Evolutionary conservation across 345 rosid species (phyloP).

Genomic region (Gossypium stocksii): DNA sequence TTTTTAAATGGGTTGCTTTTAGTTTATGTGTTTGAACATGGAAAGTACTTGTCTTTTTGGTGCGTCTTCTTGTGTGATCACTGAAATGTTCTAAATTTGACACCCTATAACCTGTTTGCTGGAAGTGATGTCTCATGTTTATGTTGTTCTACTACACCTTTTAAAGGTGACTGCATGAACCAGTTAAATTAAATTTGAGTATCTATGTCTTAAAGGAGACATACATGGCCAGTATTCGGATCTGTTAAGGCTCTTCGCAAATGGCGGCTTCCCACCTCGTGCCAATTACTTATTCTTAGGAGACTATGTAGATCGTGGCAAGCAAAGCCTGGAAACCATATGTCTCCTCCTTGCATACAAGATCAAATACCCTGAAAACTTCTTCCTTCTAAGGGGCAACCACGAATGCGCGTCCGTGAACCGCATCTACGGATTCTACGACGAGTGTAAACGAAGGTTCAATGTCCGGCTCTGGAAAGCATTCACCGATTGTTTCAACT

Average conservation of each 20-base stretch:
- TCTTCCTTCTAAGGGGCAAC: constrained; percentile 84
- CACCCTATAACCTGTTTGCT: not conserved
- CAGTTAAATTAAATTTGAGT: not conserved
- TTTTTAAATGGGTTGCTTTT: not conserved
- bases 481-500: constrained; percentile 81
- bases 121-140: not conserved
- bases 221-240: not conserved
- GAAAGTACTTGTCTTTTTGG: not conserved
- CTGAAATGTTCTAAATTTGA: not conserved
- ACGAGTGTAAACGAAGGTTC: constrained; percentile 77
- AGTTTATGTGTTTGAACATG: not conserved
- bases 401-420: constrained; percentile 86
- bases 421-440: constrained; percentile 82
- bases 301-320: constrained; percentile 87
- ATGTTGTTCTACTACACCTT: not conserved
- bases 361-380: constrained; percentile 71
- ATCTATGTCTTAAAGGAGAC: not conserved
- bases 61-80: not conserved
- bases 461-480: constrained; percentile 71
- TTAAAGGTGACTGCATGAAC: not conserved
- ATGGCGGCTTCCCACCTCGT: constrained; percentile 59
- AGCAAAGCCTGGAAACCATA: constrained; percentile 86
- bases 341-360: constrained; percentile 86
- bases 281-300: constrained; percentile 88
- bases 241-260: not conserved